Evolutionary conservation across 2,329 filamentous ascomycete species (phyloP), one percentile per base, ranked within the genome.

Genomic region (Beauveria medogensis): DNA sequence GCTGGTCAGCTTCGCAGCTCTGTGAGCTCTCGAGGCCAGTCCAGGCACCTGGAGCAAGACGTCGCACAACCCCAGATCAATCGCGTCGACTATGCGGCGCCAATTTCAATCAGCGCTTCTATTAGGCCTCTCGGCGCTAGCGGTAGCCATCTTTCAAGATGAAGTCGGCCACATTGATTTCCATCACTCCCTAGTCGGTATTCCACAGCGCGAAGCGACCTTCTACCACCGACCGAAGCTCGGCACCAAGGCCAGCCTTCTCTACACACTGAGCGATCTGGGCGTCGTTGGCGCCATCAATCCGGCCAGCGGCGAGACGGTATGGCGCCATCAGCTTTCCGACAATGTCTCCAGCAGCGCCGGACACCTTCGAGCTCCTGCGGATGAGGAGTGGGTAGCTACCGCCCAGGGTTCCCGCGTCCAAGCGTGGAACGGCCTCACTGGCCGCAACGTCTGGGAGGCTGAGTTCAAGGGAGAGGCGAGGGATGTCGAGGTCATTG

Each of bases 141-240:
- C 83, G 56, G 67, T 67, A 7, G 90, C 92, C 65, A 85, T 97
- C 63, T 96, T 92, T 77, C 81, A 84, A 67, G 94, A 99, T 71
- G 93, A 99, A 74, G 92, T 95, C 67, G 92, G 87, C 77, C 83
- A 91, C 68, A 84, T 95, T 73, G 94, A 99, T 76, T 97, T 92
- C 78, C 0, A 97, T 76, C 87, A 96, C 77, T 85, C 90, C 65
- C 86, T 97, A 54, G 79, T 99, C 69, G 94, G 94, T 69, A 77
- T 90, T 43, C 92, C 94, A 59, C 88, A 89, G 72, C 80, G 84
- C 72, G 85, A 90, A 64, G 90, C 91, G 63, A 97, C 93, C 67
- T 95, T 97, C 82, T 97, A 97, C 84, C 91, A 97, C 77, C 88
- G 87, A 67, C 93, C 94, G 44, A 83, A 89, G 69, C 82, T 84